These are phyloP conservation scores for Diaporthe velutina DNA, from an alignment of 2,329 filamentous ascomycete species.

Conservation along the genomic window DNA sequence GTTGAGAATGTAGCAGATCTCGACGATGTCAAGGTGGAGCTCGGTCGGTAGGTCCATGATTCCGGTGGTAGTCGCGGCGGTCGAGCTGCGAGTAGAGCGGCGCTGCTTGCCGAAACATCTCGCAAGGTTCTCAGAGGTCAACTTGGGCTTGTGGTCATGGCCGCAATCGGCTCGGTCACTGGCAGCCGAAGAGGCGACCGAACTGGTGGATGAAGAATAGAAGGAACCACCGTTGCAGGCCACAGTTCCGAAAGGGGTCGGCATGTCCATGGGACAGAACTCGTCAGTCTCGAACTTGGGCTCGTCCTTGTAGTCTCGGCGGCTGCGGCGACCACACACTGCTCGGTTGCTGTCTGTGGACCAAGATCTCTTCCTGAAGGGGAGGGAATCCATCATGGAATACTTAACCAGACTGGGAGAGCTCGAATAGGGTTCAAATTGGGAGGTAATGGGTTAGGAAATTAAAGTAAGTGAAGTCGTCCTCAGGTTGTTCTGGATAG, in stretches of 20 bases:
- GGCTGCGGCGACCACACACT: not conserved
- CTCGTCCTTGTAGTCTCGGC: not conserved
- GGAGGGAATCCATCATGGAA: not conserved
- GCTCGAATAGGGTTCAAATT: not conserved
- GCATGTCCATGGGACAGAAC: not conserved
- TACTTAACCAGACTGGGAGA: not conserved
- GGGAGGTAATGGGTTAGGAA: not conserved
- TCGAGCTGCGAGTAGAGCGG: no score
- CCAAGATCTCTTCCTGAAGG: not conserved
- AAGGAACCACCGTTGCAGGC: not conserved
- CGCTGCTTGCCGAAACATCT: not conserved
- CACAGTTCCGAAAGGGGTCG: not conserved
- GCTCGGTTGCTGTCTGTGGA: slow-evolving; percentile 8
- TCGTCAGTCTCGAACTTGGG: not conserved
- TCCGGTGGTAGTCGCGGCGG: not conserved
- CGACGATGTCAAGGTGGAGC: slow-evolving; percentile 30
- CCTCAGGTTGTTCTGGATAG: not conserved
- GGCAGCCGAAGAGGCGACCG: not conserved
- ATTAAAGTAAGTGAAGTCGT: not conserved
- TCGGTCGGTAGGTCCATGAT: slow-evolving; percentile 36
- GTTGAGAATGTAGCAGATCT: not conserved
- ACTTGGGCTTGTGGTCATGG: not conserved
- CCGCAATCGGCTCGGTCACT: not conserved
- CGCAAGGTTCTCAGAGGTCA: not conserved
- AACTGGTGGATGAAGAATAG: not conserved